A percentile compares a stretch with the other conserved stretches of the same genome.
phyloP scores from a whole-genome alignment of 306 rosid species.

The Senna siamea region DNA sequence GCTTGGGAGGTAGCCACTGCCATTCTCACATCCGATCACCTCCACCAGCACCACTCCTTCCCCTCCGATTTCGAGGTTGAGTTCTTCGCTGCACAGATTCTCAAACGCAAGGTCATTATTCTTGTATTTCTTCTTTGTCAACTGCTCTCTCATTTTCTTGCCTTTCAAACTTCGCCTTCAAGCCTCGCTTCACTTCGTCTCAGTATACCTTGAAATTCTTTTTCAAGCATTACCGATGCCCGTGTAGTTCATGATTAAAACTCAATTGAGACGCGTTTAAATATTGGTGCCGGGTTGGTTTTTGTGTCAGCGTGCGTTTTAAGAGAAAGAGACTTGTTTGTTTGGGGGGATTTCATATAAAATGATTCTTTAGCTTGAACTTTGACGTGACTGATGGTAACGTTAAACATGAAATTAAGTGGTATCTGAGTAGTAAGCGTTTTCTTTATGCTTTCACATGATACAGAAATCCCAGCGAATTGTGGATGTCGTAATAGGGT shows the following conservation, averaged over 20 bases:
- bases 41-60: conserved; percentile 38
- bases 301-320: neutral
- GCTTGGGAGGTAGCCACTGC: conserved; percentile 98
- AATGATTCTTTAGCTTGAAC: neutral
- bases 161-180: neutral
- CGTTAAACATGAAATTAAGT: neutral
- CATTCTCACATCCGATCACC: conserved; percentile 73
- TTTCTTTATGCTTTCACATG: neutral
- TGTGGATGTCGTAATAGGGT: neutral
- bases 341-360: neutral
- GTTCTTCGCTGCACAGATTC: conserved; percentile 98
- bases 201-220: neutral
- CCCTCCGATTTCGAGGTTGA: conserved; percentile 76
- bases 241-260: neutral
- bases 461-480: neutral
- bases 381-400: neutral
- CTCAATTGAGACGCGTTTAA: neutral
- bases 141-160: neutral
- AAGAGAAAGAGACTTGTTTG: neutral
- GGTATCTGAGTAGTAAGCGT: neutral
- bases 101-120: conserved; percentile 79
- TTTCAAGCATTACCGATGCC: neutral
- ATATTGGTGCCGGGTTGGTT: neutral
- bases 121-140: neutral
- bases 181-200: conserved; percentile 6